Base-by-base conservation (phyloP, 371 early-diverging fungal genomes). In the Saksenaea oblongispora region DNA sequence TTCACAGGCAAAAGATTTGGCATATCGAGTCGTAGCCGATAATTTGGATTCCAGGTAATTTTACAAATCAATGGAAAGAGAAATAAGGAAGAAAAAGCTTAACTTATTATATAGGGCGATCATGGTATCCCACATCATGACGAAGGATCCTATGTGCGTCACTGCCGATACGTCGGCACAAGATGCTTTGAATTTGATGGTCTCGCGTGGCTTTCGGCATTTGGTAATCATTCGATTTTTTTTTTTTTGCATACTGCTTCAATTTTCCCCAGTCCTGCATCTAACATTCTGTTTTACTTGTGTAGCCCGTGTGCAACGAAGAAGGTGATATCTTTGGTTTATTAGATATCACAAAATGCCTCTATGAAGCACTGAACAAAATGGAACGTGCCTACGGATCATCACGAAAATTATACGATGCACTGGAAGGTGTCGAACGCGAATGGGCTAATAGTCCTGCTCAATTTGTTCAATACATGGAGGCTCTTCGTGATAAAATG, bases 131-230 rank as follows among this genome's bases (percentile, higher is more conserved):
- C 83, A 90, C 34, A 95, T 97, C 60, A 96, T 96, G 91, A 98
- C 98, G 8, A 84, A 85, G 58, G 85, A 93, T 59, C 97, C 98
- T 24, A 90, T 95, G 79, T 93, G 91, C 68, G 93, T 93, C 56
- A 89, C 89, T 24, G 83, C 86, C 47, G 91, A 92, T 77, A 88
- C 90, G 39, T 82, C 85, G 35, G 92, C 91, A 3, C 93, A 93
- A 1, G 97, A 97, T 67, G 98, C 98, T 15, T 80, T 98, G 35
- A 91, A 92, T 70, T 84, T 93, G 62, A 98, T 98, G 98, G 95
- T 96, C 8, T 86, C 86, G 28, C 87, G 94, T 55, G 91, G 94
- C 24, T 98, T 97, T 86, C 89, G 98, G 62, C 98, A 98, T 71
- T 80, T 98, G 83, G 88, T 84, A 83, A 67, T 56, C 28, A 39